Percentiles rank a stretch among this genome's conserved stretches.
These are phyloP conservation scores for Blastocladiella emersonii DNA, from an alignment of 371 early-diverging fungal genomes.

Conservation along the genomic window DNA sequence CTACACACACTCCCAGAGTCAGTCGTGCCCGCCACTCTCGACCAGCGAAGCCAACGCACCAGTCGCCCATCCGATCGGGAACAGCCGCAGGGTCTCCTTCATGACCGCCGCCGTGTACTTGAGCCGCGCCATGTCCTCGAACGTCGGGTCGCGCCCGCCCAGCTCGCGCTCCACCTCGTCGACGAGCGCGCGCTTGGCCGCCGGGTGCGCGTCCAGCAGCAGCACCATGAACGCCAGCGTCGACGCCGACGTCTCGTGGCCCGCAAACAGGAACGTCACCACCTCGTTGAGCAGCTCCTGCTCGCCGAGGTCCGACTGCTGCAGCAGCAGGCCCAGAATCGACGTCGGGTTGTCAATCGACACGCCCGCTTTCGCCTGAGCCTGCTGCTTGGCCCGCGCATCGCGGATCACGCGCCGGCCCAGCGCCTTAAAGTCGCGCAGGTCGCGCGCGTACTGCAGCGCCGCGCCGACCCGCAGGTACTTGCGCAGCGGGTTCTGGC, in stretches of 20 bases:
- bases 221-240: constrained; percentile 26
- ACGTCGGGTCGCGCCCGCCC: constrained; percentile 22
- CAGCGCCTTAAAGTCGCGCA: neutral
- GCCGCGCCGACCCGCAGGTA: neutral
- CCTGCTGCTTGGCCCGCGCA: neutral
- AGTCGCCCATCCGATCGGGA: constrained; percentile 15
- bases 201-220: constrained; percentile 29
- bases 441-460: neutral
- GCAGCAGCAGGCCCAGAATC: constrained; percentile 5
- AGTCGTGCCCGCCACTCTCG: no score
- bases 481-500: neutral
- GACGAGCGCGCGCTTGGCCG: constrained; percentile 32
- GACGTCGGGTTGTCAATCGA: neutral
- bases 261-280: constrained; percentile 35
- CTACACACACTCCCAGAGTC: neutral
- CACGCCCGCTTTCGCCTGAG: neutral
- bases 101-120: constrained; percentile 24
- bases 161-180: constrained; percentile 25
- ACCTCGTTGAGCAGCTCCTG: constrained; percentile 17
- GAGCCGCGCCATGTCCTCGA: constrained; percentile 26
- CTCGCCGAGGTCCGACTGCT: constrained; percentile 1
- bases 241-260: constrained; percentile 38
- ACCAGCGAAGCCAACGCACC: neutral
- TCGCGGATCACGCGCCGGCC: neutral
- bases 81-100: constrained; percentile 31